phyloP scores from a whole-genome alignment of 768 basidiomycete genomes.

The Chlorophyllum brunneum region DNA sequence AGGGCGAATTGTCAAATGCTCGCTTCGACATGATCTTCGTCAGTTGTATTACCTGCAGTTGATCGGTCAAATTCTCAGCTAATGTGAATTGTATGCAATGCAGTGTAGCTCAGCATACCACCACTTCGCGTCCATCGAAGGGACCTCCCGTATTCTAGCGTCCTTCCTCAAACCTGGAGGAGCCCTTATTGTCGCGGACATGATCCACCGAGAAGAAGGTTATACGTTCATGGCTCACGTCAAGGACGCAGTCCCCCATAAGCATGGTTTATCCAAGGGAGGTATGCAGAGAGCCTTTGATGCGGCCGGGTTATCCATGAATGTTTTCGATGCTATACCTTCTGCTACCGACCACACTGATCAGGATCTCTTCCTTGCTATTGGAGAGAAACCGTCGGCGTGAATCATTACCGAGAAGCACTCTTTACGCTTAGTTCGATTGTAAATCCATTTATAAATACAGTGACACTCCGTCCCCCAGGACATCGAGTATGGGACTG shows the following conservation, averaged over 20 bases:
- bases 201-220: slow-evolving; percentile 18
- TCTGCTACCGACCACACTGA: slow-evolving; percentile 28
- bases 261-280: slow-evolving; percentile 26
- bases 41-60: slow-evolving; percentile 18
- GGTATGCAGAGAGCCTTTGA: slow-evolving; percentile 50
- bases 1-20: slow-evolving; percentile 39
- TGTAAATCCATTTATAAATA: no score
- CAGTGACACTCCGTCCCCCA: no score
- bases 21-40: slow-evolving; percentile 67
- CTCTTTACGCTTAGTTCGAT: no score
- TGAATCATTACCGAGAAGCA: no score
- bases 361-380: slow-evolving; percentile 53
- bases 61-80: neutral
- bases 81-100: neutral
- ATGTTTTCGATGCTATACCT: slow-evolving; percentile 34
- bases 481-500: no score
- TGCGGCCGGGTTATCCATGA: slow-evolving; percentile 44
- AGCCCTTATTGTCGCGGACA: slow-evolving; percentile 54
- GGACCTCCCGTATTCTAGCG: slow-evolving; percentile 49
- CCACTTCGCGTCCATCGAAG: slow-evolving; percentile 50
- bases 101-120: slow-evolving; percentile 66
- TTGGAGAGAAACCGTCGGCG: slow-evolving; percentile 33
- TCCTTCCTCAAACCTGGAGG: slow-evolving; percentile 62
- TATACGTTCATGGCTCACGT: slow-evolving; percentile 20
- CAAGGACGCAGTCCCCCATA: slow-evolving; percentile 52